These are phyloP conservation scores for Pythium apleroticum DNA, from an alignment of 352 stramenopile species.

Conservation along the genomic window DNA sequence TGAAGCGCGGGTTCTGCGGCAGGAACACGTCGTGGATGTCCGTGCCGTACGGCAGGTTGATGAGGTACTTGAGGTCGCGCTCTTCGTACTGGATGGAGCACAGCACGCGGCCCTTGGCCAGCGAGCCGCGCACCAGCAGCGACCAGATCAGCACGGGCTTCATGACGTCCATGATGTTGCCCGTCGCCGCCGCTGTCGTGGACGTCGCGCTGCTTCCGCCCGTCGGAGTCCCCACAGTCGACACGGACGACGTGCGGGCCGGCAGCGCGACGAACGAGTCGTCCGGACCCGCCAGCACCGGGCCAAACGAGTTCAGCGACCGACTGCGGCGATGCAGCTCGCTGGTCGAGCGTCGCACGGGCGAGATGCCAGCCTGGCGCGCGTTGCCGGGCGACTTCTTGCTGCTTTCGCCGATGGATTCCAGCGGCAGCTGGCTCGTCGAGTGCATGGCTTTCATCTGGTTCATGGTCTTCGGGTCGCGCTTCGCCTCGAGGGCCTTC, in stretches of 20 bases:
- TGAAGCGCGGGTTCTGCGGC: constrained; percentile 78
- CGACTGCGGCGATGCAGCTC: constrained; percentile 25
- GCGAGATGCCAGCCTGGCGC: constrained; percentile 10
- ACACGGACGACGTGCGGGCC: constrained; percentile 19
- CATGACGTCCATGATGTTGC: constrained; percentile 35
- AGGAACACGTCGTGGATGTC: constrained; percentile 79
- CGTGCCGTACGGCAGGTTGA: constrained; percentile 71
- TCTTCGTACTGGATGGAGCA: constrained; percentile 79
- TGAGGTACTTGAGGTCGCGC: constrained; percentile 56
- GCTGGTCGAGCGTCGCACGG: constrained; percentile 15
- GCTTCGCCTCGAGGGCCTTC: constrained; percentile 18
- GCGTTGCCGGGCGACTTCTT: constrained; percentile 33
- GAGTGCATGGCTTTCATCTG: constrained; percentile 10
- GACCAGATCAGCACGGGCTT: constrained; percentile 75
- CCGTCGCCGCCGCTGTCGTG: background rate
- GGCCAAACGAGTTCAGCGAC: constrained; percentile 26
- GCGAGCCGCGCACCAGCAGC: constrained; percentile 57
- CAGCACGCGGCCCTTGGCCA: constrained; percentile 60
- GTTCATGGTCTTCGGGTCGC: background rate
- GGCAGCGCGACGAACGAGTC: constrained; percentile 11
- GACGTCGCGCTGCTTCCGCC: constrained; percentile 7
- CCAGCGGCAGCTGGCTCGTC: constrained; percentile 23
- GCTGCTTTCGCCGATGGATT: constrained; percentile 31
- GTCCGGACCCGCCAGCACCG: background rate
- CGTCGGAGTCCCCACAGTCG: constrained; percentile 12